Conservation (phyloP, 192 early-diverging fungal species). For the Coemansia sp. region DNA sequence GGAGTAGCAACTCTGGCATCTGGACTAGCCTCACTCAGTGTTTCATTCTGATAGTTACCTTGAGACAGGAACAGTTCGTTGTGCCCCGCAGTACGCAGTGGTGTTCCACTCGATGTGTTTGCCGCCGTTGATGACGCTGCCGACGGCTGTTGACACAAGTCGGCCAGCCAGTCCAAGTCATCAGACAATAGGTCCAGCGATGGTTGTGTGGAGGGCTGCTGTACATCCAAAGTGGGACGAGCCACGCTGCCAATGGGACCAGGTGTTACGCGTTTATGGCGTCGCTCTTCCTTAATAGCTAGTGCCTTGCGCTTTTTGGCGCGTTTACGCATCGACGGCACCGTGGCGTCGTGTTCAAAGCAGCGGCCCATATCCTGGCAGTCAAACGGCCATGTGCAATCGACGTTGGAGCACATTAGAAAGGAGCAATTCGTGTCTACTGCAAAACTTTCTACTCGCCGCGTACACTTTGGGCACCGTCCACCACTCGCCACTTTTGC, state of each 20-base stretch:
- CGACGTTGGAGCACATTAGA: conserved; percentile 43
- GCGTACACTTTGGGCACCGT: conserved; percentile 40
- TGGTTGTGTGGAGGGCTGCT: neutral
- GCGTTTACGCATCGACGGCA: conserved; percentile 44
- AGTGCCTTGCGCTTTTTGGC: conserved; percentile 43
- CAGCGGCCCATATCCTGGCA: conserved; percentile 24
- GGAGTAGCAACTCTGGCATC: conserved; percentile 12
- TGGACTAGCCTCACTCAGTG: conserved; percentile 5
- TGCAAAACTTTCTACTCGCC: conserved; percentile 25
- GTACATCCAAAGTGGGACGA: neutral
- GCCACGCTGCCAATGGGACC: neutral
- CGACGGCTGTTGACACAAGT: conserved; percentile 14
- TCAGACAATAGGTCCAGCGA: neutral
- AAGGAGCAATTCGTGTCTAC: conserved; percentile 55
- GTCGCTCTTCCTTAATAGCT: conserved; percentile 22
- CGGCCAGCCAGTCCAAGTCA: conserved; percentile 29
- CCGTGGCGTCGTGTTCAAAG: conserved; percentile 44
- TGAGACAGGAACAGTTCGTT: conserved; percentile 9
- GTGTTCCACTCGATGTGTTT: neutral
- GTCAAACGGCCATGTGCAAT: conserved; percentile 51
- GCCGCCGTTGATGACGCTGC: neutral
- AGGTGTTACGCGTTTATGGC: conserved; percentile 10
- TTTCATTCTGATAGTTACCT: conserved; percentile 33
- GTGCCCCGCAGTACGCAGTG: neutral
- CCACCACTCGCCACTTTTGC: conserved; percentile 8